A percentile compares a stretch with the other conserved stretches of the same genome.
Conservation (phyloP, 208 protist genomes). For the Trypanosoma boissoni region DNA sequence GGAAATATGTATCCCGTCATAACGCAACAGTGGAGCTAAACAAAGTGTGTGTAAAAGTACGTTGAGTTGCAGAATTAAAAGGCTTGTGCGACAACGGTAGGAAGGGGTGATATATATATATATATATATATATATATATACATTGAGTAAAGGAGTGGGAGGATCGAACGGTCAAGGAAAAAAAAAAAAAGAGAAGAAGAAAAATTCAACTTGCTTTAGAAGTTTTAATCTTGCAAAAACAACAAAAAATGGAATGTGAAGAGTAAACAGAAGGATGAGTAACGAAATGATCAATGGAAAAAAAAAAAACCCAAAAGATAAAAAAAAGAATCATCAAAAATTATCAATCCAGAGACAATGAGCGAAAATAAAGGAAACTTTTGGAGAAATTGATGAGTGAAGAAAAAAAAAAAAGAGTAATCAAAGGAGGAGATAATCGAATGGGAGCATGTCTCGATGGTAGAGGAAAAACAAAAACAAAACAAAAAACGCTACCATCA, state of each 20-base stretch:
- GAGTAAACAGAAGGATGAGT: constrained; percentile 9
- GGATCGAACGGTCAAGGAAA: neutral
- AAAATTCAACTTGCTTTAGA: too few relatives aligned
- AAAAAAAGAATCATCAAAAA: neutral
- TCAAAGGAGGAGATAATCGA: too few relatives aligned
- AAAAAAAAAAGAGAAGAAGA: constrained; percentile 4
- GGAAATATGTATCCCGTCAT: constrained; percentile 36
- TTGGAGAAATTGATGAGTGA: neutral
- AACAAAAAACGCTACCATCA: too few relatives aligned
- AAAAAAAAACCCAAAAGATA: neutral
- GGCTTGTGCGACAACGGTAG: neutral
- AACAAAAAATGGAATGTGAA: neutral
- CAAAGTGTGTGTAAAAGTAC: neutral
- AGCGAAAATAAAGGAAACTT: constrained; percentile 1
- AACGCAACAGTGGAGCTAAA: constrained; percentile 40
- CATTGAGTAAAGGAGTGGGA: neutral
- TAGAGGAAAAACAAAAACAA: too few relatives aligned
- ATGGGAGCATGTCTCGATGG: too few relatives aligned
- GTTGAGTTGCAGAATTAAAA: neutral
- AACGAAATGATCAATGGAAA: neutral
- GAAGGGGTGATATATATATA: neutral
- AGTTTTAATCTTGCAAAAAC: too few relatives aligned
- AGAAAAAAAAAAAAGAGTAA: neutral
- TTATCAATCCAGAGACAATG: neutral
- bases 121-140: constrained; percentile 11